Conservation (phyloP, 1,284 basidiomycete species). For the Malassezia globosa region DNA sequence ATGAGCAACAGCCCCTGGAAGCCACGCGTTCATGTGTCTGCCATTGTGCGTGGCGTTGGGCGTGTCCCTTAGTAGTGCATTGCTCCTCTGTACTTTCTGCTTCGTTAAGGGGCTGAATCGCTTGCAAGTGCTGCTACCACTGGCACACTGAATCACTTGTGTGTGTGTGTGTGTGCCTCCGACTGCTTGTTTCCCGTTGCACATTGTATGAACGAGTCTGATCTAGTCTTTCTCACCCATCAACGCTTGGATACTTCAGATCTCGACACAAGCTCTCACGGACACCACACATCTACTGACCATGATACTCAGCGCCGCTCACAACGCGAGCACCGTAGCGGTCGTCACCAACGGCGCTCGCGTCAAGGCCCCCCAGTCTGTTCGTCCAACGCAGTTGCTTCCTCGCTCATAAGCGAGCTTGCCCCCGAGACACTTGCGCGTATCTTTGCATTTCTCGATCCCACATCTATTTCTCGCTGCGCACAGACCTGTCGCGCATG, state of each 20-base stretch:
- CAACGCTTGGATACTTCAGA: no score
- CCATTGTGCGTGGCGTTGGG: no score
- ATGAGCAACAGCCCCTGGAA: no score
- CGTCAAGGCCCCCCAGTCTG: no score
- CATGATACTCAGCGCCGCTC: no score
- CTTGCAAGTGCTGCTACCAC: no score
- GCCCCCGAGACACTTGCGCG: slow-evolving; percentile 64
- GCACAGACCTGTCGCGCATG: slow-evolving; percentile 55
- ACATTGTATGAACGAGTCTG: not conserved
- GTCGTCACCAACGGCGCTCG: not conserved
- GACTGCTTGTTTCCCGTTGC: not conserved
- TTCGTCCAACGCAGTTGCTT: not conserved
- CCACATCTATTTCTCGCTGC: slow-evolving; percentile 56
- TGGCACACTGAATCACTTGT: no score
- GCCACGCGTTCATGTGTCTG: no score
- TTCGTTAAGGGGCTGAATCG: no score
- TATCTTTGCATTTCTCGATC: slow-evolving; percentile 65
- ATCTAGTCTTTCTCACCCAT: not conserved
- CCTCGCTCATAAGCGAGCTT: slow-evolving; percentile 14
- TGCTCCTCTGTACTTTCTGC: no score
- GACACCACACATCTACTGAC: not conserved
- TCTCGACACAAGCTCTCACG: not conserved
- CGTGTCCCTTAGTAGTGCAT: no score
- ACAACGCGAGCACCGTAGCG: no score
- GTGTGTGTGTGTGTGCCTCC: not conserved